A percentile compares a stretch with the other conserved stretches of the same genome.
phyloP scores from a whole-genome alignment of 116 monocot species.

The Iris pallida region DNA sequence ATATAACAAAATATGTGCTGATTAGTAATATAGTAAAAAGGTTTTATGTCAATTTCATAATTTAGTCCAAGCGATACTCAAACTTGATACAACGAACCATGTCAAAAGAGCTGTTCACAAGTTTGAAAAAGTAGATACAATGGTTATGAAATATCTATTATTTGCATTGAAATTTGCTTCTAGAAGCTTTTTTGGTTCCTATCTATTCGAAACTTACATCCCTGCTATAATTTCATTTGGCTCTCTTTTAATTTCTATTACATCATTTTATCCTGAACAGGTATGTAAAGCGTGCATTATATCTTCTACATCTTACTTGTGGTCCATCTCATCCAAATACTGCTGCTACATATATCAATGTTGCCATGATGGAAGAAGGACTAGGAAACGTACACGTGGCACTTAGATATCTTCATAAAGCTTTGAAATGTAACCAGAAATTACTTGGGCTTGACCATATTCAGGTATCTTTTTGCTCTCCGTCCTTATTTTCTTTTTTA shows the following conservation, averaged over 20 bases:
- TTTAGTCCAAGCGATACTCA: no score
- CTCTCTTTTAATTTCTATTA: background rate
- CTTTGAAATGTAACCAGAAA: constrained; percentile 95
- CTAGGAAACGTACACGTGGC: constrained; percentile 98
- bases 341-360: constrained; percentile 99
- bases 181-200: no score
- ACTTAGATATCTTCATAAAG: constrained; percentile 95
- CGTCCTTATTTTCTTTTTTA: background rate
- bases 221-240: no score
- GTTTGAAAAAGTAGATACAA: no score
- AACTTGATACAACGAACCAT: no score
- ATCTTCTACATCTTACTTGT: constrained; percentile 96
- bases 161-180: no score
- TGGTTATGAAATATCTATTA: no score
- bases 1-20: no score
- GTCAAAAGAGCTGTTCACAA: no score
- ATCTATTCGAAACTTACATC: no score
- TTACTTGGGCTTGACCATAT: constrained; percentile 99
- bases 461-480: constrained; percentile 49
- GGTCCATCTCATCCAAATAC: constrained; percentile 99
- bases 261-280: constrained; percentile 36
- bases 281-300: constrained; percentile 97
- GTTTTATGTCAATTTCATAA: no score
- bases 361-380: constrained; percentile 99
- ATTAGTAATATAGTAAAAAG: no score